These are phyloP conservation scores for Dothistroma pini DNA, from an alignment of 2,329 filamentous ascomycete genomes.

Conservation along the genomic window DNA sequence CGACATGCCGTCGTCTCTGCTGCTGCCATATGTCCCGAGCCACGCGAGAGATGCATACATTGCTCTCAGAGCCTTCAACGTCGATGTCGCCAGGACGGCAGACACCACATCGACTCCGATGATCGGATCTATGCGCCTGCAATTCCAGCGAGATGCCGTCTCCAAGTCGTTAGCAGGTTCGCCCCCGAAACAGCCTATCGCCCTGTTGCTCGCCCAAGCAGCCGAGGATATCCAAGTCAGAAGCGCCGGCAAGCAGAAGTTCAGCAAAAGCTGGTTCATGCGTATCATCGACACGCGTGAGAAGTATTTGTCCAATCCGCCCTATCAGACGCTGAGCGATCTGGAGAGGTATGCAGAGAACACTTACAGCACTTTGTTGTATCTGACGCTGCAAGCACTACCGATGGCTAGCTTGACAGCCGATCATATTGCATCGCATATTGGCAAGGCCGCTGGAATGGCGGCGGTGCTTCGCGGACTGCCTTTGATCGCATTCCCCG, in stretches of 20 bases:
- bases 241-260: conserved; percentile 46
- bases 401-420: conserved; percentile 77
- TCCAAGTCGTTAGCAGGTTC: conserved; percentile 70
- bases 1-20: conserved; percentile 82
- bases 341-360: conserved; percentile 90
- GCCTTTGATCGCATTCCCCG: conserved; percentile 78
- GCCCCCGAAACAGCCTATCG: conserved; percentile 88
- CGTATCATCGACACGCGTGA: conserved; percentile 78
- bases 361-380: conserved; percentile 90
- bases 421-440: conserved; percentile 90
- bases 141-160: conserved; percentile 90
- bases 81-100: conserved; percentile 85
- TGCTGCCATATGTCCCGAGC: conserved; percentile 77
- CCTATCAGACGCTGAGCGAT: conserved; percentile 67
- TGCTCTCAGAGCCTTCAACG: conserved; percentile 85
- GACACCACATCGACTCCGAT: conserved; percentile 85
- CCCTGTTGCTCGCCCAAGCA: conserved; percentile 73
- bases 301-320: conserved; percentile 76
- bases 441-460: conserved; percentile 91
- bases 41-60: conserved; percentile 78
- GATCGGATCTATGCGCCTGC: conserved; percentile 82
- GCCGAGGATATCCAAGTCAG: conserved; percentile 55
- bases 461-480: conserved; percentile 80
- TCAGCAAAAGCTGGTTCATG: conserved; percentile 56
- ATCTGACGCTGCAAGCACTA: conserved; percentile 76